These are phyloP conservation scores for Clarireedia paspali DNA, from an alignment of 2,329 filamentous ascomycete species.

Conservation along the genomic window DNA sequence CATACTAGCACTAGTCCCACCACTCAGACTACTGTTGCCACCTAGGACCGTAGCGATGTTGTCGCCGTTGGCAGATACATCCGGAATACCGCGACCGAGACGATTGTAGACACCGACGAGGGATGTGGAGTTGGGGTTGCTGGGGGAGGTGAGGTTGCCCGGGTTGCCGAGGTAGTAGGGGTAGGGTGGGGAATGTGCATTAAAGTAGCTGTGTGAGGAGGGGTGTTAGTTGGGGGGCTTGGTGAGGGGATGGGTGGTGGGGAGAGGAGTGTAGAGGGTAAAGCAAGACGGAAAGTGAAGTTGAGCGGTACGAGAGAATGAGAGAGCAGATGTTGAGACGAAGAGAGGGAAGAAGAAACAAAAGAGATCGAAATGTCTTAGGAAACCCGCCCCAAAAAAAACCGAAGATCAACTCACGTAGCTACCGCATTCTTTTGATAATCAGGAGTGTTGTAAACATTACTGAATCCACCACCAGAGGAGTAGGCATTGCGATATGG, in stretches of 20 bases:
- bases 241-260: no score
- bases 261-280: no score
- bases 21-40: neutral
- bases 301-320: no score
- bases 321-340: no score
- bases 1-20: slow-evolving; percentile 8
- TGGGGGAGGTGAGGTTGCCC: slow-evolving; percentile 13
- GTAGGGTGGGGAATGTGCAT: slow-evolving; percentile 20
- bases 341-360: no score
- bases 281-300: no score
- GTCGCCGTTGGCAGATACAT: slow-evolving; percentile 38
- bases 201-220: slow-evolving; percentile 16
- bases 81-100: slow-evolving; percentile 40
- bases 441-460: slow-evolving; percentile 38
- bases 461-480: slow-evolving; percentile 66
- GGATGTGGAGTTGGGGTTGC: slow-evolving; percentile 24
- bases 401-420: neutral
- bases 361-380: neutral
- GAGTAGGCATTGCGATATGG: slow-evolving; percentile 49
- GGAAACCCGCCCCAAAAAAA: no score
- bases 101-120: slow-evolving; percentile 40
- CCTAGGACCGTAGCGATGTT: slow-evolving; percentile 2
- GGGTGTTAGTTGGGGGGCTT: no score
- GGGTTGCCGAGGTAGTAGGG: slow-evolving; percentile 15
- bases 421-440: slow-evolving; percentile 35